Evolutionary conservation across 2,329 filamentous ascomycete genomes (phyloP), one percentile per base, ranked within the genome.

Genomic region (Colletotrichum orchidophilum): DNA sequence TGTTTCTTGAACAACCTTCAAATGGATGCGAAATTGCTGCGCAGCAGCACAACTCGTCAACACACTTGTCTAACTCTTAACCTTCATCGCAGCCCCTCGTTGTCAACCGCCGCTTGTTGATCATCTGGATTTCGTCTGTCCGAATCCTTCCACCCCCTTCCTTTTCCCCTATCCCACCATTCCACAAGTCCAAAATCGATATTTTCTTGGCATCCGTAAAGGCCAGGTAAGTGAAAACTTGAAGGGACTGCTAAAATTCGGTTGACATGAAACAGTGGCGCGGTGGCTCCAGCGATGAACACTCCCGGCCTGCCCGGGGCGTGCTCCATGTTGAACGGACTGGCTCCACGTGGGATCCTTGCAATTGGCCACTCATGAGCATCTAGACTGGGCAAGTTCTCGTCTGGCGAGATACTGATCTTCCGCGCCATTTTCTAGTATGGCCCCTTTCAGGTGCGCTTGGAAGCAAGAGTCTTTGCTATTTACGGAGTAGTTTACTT

Each of bases 231-330:
- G 60, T 39, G 18, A 49, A 27, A 21, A 6, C 7, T 29, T 53
- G 49, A 21, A 53, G 21, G 53, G 31, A 21, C 60, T 50, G 27
- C 27, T 39, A 52, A n/a, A 11, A 39, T 42, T 54, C 59, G 29
- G 31, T 52, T 52, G 29, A 62, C n/a, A 52, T 54, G 60, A 63
- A 63, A 63, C 60, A 63, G 60, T 35, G 39, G 58, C 42, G n/a
- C n/a, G n/a, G n/a, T n/a, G n/a, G 39, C 39, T 50, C 50, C 58
- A 61, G 39, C 58, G 39, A 61, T 21, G 18, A 49, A 33, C n/a
- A n/a, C n/a, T n/a, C 39, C 58, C 39, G 58, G 24, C 58, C 58
- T 39, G 24, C 39, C 58, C 58, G 60, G 33, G 42, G 35, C 27
- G 29, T 27, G 21, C 12, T 52, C 49, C 49, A 52, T 21, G 49